These are phyloP conservation scores for Bryoglossum gracile DNA, from an alignment of 495 filamentous ascomycete species.

Conservation along the genomic window DNA sequence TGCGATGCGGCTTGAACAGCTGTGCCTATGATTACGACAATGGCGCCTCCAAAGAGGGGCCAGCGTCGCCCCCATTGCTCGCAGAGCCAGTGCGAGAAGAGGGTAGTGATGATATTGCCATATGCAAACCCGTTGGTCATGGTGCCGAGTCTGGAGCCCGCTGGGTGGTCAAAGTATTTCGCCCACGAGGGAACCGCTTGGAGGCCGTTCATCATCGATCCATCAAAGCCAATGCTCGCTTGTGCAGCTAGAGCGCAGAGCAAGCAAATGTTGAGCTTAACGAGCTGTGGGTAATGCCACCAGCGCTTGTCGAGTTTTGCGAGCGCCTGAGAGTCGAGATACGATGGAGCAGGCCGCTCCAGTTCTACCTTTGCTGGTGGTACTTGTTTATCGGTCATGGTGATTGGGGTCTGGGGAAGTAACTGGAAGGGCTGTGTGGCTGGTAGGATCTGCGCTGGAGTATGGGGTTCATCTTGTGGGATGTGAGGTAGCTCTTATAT, in stretches of 20 bases:
- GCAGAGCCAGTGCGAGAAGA: slow-evolving; percentile 49
- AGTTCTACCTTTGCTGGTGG: too few relatives aligned
- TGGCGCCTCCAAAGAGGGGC: slow-evolving; percentile 52
- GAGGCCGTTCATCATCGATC: slow-evolving; percentile 15
- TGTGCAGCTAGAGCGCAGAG: slow-evolving; percentile 19
- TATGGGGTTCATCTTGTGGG: too few relatives aligned
- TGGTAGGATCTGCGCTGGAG: too few relatives aligned
- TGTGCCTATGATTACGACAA: slow-evolving; percentile 52
- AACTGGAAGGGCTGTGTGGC: too few relatives aligned
- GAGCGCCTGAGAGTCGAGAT: too few relatives aligned
- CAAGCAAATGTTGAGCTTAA: slow-evolving; percentile 18
- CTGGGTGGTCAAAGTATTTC: slow-evolving; percentile 16
- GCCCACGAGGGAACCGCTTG: slow-evolving; percentile 8
- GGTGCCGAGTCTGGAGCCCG: slow-evolving; percentile 25
- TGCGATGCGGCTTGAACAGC: slow-evolving; percentile 37
- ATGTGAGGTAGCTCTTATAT: too few relatives aligned
- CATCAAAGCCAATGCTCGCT: slow-evolving; percentile 21
- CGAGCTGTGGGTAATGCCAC: slow-evolving; percentile 19
- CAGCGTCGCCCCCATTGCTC: slow-evolving; percentile 44
- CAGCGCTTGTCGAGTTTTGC: slow-evolving; percentile 16
- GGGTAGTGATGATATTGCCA: slow-evolving; percentile 50
- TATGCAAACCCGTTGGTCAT: slow-evolving; percentile 44
- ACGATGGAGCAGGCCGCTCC: too few relatives aligned
- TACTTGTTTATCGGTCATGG: too few relatives aligned
- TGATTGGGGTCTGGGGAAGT: too few relatives aligned